phyloP scores from a whole-genome alignment of 2,329 filamentous ascomycete genomes.

The Mariannaea sp. region DNA sequence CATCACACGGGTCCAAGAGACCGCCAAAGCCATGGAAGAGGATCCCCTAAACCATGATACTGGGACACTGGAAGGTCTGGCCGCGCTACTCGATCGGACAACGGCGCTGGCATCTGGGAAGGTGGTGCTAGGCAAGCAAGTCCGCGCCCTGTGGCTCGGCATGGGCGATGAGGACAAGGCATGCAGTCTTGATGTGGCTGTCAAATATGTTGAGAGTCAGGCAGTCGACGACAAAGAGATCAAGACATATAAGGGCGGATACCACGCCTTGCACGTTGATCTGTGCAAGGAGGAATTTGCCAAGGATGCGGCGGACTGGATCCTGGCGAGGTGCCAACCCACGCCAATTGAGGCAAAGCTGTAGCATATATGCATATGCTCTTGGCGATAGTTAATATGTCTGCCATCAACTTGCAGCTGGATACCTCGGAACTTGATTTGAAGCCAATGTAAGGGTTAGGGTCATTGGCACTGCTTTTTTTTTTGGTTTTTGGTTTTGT shows the following conservation, averaged over 20 bases:
- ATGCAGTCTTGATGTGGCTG: constrained; percentile 67
- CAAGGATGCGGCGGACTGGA: constrained; percentile 69
- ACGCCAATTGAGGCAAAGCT: constrained; percentile 45
- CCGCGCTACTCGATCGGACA: constrained; percentile 77
- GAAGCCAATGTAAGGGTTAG: no score
- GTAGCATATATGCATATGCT: constrained; percentile 28
- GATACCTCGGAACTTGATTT: no score
- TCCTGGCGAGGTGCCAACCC: constrained; percentile 52
- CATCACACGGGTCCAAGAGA: constrained; percentile 69
- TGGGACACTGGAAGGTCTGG: constrained; percentile 81
- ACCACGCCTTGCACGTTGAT: constrained; percentile 74
- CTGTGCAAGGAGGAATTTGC: constrained; percentile 57
- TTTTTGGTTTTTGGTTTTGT: no score
- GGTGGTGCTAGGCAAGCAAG: constrained; percentile 55
- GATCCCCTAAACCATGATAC: constrained; percentile 81
- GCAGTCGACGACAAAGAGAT: constrained; percentile 70
- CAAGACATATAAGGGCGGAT: constrained; percentile 76
- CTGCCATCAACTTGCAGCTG: no score
- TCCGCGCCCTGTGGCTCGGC: constrained; percentile 70
- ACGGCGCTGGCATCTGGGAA: constrained; percentile 61
- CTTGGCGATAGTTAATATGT: not conserved
- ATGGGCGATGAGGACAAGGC: constrained; percentile 79
- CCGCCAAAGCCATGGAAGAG: constrained; percentile 62
- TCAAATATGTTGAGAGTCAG: constrained; percentile 64
- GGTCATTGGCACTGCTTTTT: no score